Evolutionary conservation across 192 early-diverging fungal genomes (phyloP), one percentile per base, ranked within the genome.

Genomic region (Linnemannia elongata): DNA sequence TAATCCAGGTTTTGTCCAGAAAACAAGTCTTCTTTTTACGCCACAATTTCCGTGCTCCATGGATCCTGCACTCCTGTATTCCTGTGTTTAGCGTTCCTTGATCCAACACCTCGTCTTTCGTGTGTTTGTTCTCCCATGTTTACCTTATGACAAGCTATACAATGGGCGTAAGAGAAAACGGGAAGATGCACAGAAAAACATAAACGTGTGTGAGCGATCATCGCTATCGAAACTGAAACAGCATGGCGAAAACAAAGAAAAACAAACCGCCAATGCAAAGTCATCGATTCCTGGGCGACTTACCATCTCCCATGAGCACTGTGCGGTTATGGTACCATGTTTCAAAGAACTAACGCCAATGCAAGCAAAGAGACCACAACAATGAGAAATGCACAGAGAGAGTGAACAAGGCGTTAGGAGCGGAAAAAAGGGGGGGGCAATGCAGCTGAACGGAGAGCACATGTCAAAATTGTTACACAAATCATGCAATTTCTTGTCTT

Each of bases 71-170:
- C 20, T 17, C 42, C 5, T 49, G 8, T 54, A 15, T 55, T 20
- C 18, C 10, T 60, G 24, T 60, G 20, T 22, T 2, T 18, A 52
- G 20, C 12, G 44, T 15, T 55, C 18, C 54, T 60, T 30, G 55
- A 60, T n/a, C 54, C 55, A 52, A 18, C 49, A 17, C 49, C 49
- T 39, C 49, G 49, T 5, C 20, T 78, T n/a, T n/a, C 39, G 2
- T 10, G 44, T 30, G 7, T 36, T 52, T 63, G 60, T 52, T 17
- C 18, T 52, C 18, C 49, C 0, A 17, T 30, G 27, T 24, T 36
- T 85, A 85, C 83, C 83, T 85, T 85, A 44, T 85, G 83, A 44
- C 83, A 85, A 30, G 83, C 83, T 85, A 57, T 30, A 77, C n/a
- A 55, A n/a, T 33, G 30, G 38, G 73, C 24, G 47, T 74, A 13